Base-by-base conservation (phyloP, 2,329 filamentous ascomycete genomes). In the Hypoxylon sp. region DNA sequence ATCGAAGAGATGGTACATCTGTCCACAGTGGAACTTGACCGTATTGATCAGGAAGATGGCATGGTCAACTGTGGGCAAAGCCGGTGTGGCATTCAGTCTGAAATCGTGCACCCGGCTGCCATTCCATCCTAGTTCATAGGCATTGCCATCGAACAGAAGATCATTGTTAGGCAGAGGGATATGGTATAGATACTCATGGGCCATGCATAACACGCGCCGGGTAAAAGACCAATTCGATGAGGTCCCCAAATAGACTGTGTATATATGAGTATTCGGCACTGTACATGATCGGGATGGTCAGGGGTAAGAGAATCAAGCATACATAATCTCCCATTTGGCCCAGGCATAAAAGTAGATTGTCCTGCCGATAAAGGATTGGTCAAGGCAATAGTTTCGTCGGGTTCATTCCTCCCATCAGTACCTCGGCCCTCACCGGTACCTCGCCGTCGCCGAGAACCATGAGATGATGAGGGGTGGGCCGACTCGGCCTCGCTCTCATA, bases 171-270 rank as follows among this genome's bases (percentile, higher is more conserved):
- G 35, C 12, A 25, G 21, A 15, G 35, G 21, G 3, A 21, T 21
- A 6, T 26, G 35, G 17, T 26, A 21, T 9, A 37, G 6, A 16
- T 17, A 15, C 13, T 37, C 35, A n/a, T 37, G 12, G 3, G 20
- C 15, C 21, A 37, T 17, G 12, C 21, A 23, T 9, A 37, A 21
- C 9, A 37, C 21, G 7, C 20, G 20, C 9, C 35, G 19, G 2
- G 35, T 21, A n/a, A 37, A 37, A 17, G 35, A 37, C 35, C 35
- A 37, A 17, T 37, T 37, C 7, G 35, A 37, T 5, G 35, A 37
- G 4, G 35, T 37, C 12, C 35, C 35, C 13, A 37, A 11, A 6
- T 37, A 37, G 9, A 37, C 35, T 37, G 12, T n/a, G n/a, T n/a
- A n/a, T n/a, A n/a, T n/a, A 15, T 21, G 7, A 26, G n/a, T 11